phyloP scores from a whole-genome alignment of 176 grass and related monocot genomes.

The Alloteropsis semialata region DNA sequence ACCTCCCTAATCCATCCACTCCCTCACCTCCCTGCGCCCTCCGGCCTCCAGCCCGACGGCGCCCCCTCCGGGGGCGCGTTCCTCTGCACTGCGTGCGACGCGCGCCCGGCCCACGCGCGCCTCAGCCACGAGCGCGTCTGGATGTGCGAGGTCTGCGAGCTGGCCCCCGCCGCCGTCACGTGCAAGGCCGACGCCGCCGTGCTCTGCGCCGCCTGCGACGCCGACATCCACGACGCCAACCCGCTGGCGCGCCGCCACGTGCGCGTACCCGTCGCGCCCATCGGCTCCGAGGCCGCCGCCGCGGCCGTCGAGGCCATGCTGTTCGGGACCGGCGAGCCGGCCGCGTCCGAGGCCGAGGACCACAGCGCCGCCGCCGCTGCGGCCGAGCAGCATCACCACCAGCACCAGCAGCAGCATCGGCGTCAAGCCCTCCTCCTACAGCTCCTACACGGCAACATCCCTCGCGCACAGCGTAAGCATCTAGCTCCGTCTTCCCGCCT shows the following conservation, averaged over 20 bases:
- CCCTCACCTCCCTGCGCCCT: too few relatives aligned
- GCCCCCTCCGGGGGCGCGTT: not conserved
- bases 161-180: slow-evolving; percentile 63
- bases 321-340: slow-evolving; percentile 21
- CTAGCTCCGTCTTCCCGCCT: too few relatives aligned
- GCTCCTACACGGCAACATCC: too few relatives aligned
- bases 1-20: too few relatives aligned
- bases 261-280: slow-evolving; percentile 60
- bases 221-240: slow-evolving; percentile 89
- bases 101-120: slow-evolving; percentile 32
- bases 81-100: slow-evolving; percentile 54
- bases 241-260: slow-evolving; percentile 82
- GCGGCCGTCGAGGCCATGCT: slow-evolving; percentile 40
- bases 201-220: slow-evolving; percentile 69
- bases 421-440: too few relatives aligned
- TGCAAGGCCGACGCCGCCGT: slow-evolving; percentile 96
- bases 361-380: not conserved
- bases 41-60: too few relatives aligned
- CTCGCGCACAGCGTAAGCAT: too few relatives aligned
- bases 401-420: slow-evolving; percentile 13
- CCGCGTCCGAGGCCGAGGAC: slow-evolving; percentile 15
- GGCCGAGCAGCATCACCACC: not conserved
- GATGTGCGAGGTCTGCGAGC: slow-evolving; percentile 92
- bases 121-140: slow-evolving; percentile 52
- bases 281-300: slow-evolving; percentile 26